phyloP scores from a whole-genome alignment of 805 yeast genomes.

The Metschnikowia kunwiensis region DNA sequence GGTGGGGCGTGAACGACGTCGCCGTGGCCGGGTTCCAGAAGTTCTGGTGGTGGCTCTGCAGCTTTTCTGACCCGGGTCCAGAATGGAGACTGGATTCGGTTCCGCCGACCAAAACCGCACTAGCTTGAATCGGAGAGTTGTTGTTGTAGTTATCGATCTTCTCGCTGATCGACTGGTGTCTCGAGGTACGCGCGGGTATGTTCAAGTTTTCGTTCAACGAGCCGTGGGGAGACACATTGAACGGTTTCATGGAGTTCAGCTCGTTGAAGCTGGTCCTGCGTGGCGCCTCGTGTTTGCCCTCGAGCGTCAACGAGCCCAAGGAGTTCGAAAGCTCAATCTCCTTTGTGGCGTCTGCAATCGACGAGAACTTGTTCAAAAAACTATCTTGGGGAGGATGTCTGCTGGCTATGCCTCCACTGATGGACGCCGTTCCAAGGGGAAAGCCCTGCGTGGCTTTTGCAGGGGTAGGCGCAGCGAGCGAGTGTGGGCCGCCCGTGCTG shows the following conservation, averaged over 20 bases:
- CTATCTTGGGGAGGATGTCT: slow-evolving; percentile 47
- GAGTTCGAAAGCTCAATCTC: slow-evolving; percentile 54
- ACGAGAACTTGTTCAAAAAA: slow-evolving; percentile 60
- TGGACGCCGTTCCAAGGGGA: slow-evolving; percentile 58
- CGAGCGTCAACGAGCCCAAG: slow-evolving; percentile 38
- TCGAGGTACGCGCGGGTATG: slow-evolving; percentile 32
- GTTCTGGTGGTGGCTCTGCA: slow-evolving; percentile 25
- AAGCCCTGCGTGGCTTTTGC: slow-evolving; percentile 21
- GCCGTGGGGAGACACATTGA: slow-evolving; percentile 35
- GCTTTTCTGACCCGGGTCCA: slow-evolving; percentile 6
- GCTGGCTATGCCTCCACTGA: slow-evolving; percentile 52
- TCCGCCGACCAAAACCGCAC: slow-evolving; percentile 32
- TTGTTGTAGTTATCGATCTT: slow-evolving; percentile 57
- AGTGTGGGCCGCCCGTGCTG: slow-evolving; percentile 23
- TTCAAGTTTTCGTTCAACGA: slow-evolving; percentile 44
- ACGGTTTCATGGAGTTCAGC: slow-evolving; percentile 20
- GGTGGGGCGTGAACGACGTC: slow-evolving; percentile 52
- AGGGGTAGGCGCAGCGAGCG: slow-evolving; percentile 15
- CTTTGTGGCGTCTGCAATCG: slow-evolving; percentile 67
- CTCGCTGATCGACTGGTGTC: slow-evolving; percentile 57
- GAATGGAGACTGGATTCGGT: slow-evolving; percentile 22
- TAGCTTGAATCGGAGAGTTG: slow-evolving; percentile 44
- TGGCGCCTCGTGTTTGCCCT: slow-evolving; percentile 20
- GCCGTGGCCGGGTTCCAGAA: slow-evolving; percentile 71
- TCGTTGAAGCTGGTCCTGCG: slow-evolving; percentile 53